Percentiles rank a stretch among this genome's conserved stretches.
Evolutionary conservation across 352 stramenopile species (phyloP).

Genomic region (Globisporangium ultimum): DNA sequence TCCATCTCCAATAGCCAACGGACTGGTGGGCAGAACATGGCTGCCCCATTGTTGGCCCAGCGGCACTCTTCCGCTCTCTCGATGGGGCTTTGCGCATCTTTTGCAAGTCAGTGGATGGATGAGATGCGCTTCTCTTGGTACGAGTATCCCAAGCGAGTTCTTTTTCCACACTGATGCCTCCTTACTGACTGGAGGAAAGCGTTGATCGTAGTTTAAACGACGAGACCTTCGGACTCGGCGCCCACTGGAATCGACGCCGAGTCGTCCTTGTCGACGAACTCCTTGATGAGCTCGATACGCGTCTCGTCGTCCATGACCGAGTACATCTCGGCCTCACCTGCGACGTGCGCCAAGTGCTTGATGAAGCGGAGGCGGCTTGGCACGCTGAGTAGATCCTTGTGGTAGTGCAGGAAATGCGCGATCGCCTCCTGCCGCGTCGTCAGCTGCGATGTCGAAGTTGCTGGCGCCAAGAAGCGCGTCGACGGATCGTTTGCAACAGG

Average conservation of each 20-base stretch:
- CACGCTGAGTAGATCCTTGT: conserved; percentile 31
- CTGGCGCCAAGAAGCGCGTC: no score
- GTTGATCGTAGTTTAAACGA: background rate
- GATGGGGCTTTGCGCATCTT: no score
- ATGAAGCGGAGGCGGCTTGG: conserved; percentile 31
- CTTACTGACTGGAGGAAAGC: no score
- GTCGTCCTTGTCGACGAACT: conserved; percentile 20
- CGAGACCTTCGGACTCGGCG: background rate
- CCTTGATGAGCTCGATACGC: conserved; percentile 43
- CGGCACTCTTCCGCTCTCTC: no score
- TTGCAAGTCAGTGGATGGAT: no score
- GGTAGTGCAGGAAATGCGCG: conserved; percentile 37
- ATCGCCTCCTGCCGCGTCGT: conserved; percentile 27
- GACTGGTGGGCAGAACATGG: no score
- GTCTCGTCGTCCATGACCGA: conserved; percentile 44
- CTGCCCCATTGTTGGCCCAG: no score
- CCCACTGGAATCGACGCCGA: background rate
- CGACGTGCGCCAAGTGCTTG: conserved; percentile 30
- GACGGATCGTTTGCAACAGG: no score
- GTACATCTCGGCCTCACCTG: conserved; percentile 42
- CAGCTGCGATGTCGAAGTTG: background rate
- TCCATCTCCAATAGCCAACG: no score
- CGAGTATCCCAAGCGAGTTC: no score
- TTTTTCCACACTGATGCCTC: no score
- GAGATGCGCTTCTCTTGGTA: no score